Conservation (phyloP, 139 green algal genomes). For the Zygnema circumcarinatum region DNA sequence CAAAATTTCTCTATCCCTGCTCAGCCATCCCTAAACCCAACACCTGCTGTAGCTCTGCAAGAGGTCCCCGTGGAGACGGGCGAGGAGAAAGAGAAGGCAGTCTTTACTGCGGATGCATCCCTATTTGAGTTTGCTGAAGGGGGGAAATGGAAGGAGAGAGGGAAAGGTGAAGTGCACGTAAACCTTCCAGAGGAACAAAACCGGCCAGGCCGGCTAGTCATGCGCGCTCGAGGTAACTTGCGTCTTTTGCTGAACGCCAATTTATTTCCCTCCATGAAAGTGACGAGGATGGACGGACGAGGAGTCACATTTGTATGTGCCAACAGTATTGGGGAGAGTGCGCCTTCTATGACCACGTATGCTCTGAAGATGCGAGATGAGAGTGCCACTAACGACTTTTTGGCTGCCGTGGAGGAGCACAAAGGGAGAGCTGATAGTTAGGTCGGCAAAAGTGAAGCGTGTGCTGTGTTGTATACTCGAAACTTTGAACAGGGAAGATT, state of each 20-base stretch:
- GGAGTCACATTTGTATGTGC: conserved; percentile 80
- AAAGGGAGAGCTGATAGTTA: conserved; percentile 36
- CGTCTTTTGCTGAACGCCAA: conserved; percentile 90
- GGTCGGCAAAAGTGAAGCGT: too few species aligned
- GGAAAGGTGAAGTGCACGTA: conserved; percentile 83
- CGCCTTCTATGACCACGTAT: conserved; percentile 1
- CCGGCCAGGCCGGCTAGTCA: conserved; percentile 80
- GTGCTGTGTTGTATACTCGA: too few species aligned
- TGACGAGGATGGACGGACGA: conserved; percentile 82
- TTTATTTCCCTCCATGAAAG: conserved; percentile 78
- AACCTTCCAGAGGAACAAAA: conserved; percentile 69
- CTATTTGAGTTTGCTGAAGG: conserved; percentile 83
- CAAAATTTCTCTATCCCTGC: background rate
- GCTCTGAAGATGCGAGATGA: conserved; percentile 41
- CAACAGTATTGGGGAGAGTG: conserved; percentile 68
- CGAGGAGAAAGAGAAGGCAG: conserved; percentile 61
- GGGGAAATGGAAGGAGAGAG: conserved; percentile 82
- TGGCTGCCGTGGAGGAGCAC: conserved; percentile 37
- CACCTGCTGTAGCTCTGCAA: conserved; percentile 30
- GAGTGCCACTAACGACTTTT: conserved; percentile 15
- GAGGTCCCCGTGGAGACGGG: conserved; percentile 47
- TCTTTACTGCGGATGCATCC: conserved; percentile 68
- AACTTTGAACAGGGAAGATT: too few species aligned
- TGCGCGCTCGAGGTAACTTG: conserved; percentile 86
- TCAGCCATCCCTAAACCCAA: background rate